These are phyloP conservation scores for Russula griseocarnosa DNA, from an alignment of 768 basidiomycete genomes.

Conservation along the genomic window DNA sequence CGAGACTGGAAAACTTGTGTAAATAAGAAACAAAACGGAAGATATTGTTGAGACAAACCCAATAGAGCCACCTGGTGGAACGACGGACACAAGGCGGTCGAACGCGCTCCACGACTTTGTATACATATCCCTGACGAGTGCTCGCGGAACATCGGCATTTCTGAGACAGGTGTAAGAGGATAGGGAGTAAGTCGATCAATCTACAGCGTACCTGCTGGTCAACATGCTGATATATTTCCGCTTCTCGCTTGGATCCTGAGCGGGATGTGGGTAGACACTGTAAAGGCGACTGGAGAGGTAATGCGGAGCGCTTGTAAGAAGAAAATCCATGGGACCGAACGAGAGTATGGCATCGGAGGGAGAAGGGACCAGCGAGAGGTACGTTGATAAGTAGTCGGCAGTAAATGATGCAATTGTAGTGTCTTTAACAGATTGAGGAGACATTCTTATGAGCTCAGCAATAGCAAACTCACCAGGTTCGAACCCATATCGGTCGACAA, in stretches of 20 bases:
- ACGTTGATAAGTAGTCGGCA: constrained; percentile 68
- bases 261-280: constrained; percentile 74
- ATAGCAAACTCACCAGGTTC: constrained; percentile 51
- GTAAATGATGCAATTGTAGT: constrained; percentile 73
- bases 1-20: constrained; percentile 49
- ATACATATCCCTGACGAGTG: constrained; percentile 84
- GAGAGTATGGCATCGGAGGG: constrained; percentile 70
- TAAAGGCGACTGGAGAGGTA: constrained; percentile 73
- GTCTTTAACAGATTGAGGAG: constrained; percentile 45
- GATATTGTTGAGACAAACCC: constrained; percentile 48
- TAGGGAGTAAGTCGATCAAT: not conserved
- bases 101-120: constrained; percentile 93
- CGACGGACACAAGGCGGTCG: constrained; percentile 81
- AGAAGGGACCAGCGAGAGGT: constrained; percentile 72
- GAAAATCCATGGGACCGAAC: constrained; percentile 76
- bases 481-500: constrained; percentile 78
- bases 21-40: constrained; percentile 13
- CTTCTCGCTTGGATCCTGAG: constrained; percentile 70
- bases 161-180: constrained; percentile 36
- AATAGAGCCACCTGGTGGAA: constrained; percentile 86
- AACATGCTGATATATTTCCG: constrained; percentile 69
- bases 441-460: not conserved
- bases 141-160: constrained; percentile 81
- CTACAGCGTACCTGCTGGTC: constrained; percentile 53
- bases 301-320: constrained; percentile 71